These are phyloP conservation scores for Ophiostoma sp. DNA, from an alignment of 2,329 filamentous ascomycete species.

Conservation along the genomic window DNA sequence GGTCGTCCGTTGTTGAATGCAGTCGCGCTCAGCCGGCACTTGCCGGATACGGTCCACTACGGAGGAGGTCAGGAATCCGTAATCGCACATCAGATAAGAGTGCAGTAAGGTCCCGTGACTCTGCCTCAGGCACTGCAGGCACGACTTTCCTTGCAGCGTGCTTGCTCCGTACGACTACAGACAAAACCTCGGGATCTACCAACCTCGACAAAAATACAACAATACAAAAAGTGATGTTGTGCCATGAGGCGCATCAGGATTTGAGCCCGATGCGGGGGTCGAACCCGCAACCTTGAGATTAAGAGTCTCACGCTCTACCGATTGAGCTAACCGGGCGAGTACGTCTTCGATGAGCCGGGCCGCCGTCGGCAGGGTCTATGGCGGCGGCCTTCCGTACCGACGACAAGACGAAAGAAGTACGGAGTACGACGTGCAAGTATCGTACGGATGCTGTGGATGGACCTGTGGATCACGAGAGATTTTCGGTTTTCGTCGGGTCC, in stretches of 20 bases:
- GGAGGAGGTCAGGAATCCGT: not conserved
- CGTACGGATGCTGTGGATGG: too few relatives aligned
- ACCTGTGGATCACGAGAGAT: too few relatives aligned
- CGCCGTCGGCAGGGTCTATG: not conserved
- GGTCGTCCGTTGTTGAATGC: not conserved
- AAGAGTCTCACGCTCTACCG: constrained; percentile 70
- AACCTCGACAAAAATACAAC: not conserved
- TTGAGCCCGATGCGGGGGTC: constrained; percentile 47
- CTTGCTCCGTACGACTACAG: too few relatives aligned
- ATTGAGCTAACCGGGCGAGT: constrained; percentile 57
- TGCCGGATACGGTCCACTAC: constrained; percentile 2
- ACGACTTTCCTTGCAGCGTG: not conserved
- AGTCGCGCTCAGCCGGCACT: constrained; percentile 2
- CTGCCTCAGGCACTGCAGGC: not conserved
- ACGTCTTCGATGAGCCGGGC: not conserved
- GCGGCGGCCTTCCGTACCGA: not conserved
- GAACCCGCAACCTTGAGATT: constrained; percentile 37
- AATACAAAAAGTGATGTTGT: not conserved
- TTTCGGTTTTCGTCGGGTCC: too few relatives aligned
- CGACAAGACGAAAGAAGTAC: too few relatives aligned
- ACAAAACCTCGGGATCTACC: not conserved
- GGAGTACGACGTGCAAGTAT: too few relatives aligned
- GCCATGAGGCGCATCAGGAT: constrained; percentile 33
- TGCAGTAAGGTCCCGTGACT: not conserved
- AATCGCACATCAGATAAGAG: not conserved